Percentiles rank a stretch among this genome's conserved stretches.
phyloP scores from a whole-genome alignment of 2,329 filamentous ascomycete genomes.

The Pyrenochaeta sp. region DNA sequence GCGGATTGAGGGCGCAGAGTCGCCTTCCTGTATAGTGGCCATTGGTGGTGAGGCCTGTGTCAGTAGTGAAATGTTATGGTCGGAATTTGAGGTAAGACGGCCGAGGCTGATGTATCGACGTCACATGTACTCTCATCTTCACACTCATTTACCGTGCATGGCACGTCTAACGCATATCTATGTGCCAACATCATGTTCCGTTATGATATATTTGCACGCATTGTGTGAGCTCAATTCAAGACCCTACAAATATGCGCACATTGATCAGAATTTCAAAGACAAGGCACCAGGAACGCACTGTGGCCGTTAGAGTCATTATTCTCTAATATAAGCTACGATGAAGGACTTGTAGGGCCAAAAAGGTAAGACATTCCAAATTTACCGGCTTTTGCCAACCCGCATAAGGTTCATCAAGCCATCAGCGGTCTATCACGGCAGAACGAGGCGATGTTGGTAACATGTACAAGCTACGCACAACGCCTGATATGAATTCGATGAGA shows the following conservation, averaged over 20 bases:
- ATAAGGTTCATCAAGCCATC: too few relatives aligned
- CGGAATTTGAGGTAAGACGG: neutral
- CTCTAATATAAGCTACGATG: neutral
- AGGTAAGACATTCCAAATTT: too few relatives aligned
- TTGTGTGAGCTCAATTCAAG: neutral
- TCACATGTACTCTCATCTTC: neutral
- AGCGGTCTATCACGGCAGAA: too few relatives aligned
- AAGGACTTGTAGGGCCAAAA: neutral
- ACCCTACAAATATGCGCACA: too few relatives aligned
- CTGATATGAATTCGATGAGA: too few relatives aligned
- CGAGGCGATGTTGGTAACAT: too few relatives aligned
- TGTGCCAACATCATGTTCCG: neutral
- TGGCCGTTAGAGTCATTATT: too few relatives aligned
- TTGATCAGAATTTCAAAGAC: too few relatives aligned
- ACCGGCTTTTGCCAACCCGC: too few relatives aligned
- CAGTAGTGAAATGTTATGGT: slow-evolving; percentile 5
- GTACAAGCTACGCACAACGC: neutral
- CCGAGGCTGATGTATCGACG: slow-evolving; percentile 7
- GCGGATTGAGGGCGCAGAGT: slow-evolving; percentile 25
- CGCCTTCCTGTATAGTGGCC: slow-evolving; percentile 22
- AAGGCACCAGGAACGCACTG: too few relatives aligned
- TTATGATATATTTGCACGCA: neutral
- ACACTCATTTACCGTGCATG: neutral
- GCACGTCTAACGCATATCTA: neutral
- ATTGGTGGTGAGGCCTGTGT: slow-evolving; percentile 10